Percentiles rank a stretch among this genome's conserved stretches.
These are phyloP conservation scores for Dictyostelium brefeldianum DNA, from an alignment of 78 protist genomes.

Conservation along the genomic window DNA sequence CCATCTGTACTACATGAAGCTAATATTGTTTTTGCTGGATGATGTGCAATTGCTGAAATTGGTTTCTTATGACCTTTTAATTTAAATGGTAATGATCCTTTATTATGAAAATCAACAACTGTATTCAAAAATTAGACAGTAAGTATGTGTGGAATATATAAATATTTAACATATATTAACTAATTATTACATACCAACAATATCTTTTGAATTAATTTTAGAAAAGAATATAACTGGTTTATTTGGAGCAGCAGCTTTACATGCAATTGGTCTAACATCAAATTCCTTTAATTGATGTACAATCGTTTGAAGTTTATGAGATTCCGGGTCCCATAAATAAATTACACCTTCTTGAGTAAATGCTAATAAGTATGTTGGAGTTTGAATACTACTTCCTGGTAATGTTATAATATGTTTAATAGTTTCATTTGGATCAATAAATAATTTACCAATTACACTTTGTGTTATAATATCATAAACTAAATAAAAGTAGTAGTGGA, in stretches of 20 bases:
- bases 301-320: slow-evolving; percentile 63
- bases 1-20: slow-evolving; percentile 71
- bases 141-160: background rate
- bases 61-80: slow-evolving; percentile 81
- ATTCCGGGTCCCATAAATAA: slow-evolving; percentile 64
- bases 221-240: slow-evolving; percentile 39
- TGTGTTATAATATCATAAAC: slow-evolving; percentile 65
- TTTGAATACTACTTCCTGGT: background rate
- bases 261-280: slow-evolving; percentile 47
- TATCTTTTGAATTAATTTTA: slow-evolving; percentile 68
- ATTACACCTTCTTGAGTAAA: slow-evolving; percentile 42
- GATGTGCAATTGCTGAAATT: slow-evolving; percentile 69
- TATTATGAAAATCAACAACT: slow-evolving; percentile 55
- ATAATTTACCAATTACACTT: slow-evolving; percentile 43
- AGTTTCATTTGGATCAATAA: slow-evolving; percentile 34
- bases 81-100: slow-evolving; percentile 35
- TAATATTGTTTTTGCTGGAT: slow-evolving; percentile 47
- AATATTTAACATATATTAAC: background rate
- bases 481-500: background rate
- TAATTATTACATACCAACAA: slow-evolving; percentile 50
- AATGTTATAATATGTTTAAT: slow-evolving; percentile 15
- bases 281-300: slow-evolving; percentile 52
- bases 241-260: slow-evolving; percentile 10
- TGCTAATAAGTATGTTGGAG: slow-evolving; percentile 20
- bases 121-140: background rate